Conservation (phyloP, 2,329 filamentous ascomycete genomes). For the Colletotrichum orbiculare region DNA sequence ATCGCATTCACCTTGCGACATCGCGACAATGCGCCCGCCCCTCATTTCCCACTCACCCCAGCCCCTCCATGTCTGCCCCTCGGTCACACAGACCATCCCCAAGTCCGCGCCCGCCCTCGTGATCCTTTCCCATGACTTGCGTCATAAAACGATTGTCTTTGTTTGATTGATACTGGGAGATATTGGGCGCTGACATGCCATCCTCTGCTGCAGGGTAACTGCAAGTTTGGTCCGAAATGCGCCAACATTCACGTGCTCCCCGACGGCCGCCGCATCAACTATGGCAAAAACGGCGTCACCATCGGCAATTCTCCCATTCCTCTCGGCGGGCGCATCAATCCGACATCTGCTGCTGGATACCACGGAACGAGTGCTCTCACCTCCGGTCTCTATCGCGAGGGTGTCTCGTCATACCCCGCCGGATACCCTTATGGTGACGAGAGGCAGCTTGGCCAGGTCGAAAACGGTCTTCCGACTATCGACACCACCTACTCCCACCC, state of each 20-base stretch:
- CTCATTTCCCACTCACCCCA: conserved; percentile 27
- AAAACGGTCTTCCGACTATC: conserved; percentile 67
- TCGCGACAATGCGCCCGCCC: neutral
- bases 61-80: conserved; percentile 31
- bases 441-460: conserved; percentile 58
- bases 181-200: conserved; percentile 17
- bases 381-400: conserved; percentile 59
- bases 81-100: conserved; percentile 29
- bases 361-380: conserved; percentile 79
- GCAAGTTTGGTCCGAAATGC: conserved; percentile 98
- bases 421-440: conserved; percentile 55
- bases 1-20: neutral
- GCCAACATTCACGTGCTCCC: conserved; percentile 95
- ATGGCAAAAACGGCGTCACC: conserved; percentile 75
- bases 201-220: conserved; percentile 78
- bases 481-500: conserved; percentile 68
- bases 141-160: neutral
- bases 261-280: conserved; percentile 92
- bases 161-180: neutral
- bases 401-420: conserved; percentile 49
- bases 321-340: conserved; percentile 76
- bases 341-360: conserved; percentile 60
- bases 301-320: conserved; percentile 68
- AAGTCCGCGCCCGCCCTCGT: conserved; percentile 8
- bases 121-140: conserved; percentile 2